phyloP scores from a whole-genome alignment of 2,329 filamentous ascomycete species.

The Stagonosporopsis rhizophila region DNA sequence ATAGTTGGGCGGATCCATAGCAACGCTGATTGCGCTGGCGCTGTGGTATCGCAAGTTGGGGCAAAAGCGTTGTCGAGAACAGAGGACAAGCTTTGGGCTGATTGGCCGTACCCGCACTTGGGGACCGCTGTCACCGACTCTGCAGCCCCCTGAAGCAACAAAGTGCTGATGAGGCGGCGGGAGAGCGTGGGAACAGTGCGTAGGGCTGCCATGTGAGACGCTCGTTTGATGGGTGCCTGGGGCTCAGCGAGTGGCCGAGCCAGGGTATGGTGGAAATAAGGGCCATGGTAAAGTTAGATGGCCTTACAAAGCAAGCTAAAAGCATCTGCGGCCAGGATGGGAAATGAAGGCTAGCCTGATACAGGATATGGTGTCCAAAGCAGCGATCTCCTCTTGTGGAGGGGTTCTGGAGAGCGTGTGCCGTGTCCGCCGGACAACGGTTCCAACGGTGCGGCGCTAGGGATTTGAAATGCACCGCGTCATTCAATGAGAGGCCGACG shows the following conservation, averaged over 20 bases:
- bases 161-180: conserved; percentile 41
- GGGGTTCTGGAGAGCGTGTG: conserved; percentile 16
- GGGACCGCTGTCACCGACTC: conserved; percentile 31
- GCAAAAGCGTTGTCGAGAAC: conserved; percentile 6
- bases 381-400: conserved; percentile 26
- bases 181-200: conserved; percentile 35
- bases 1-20: neutral
- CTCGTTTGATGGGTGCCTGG: conserved; percentile 26
- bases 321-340: conserved; percentile 19
- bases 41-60: neutral
- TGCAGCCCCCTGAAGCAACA: conserved; percentile 26
- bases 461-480: conserved; percentile 22
- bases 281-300: conserved; percentile 14
- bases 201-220: conserved; percentile 38
- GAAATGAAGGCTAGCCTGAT: conserved; percentile 26
- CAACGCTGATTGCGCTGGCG: conserved; percentile 18
- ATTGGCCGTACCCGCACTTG: conserved; percentile 22
- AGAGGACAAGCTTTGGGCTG: conserved; percentile 37
- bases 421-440: conserved; percentile 19
- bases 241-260: conserved; percentile 28
- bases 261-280: conserved; percentile 7
- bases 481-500: conserved; percentile 22
- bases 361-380: conserved; percentile 33
- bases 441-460: conserved; percentile 25
- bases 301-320: conserved; percentile 33